Percentiles rank a stretch among this genome's conserved stretches.
phyloP scores from a whole-genome alignment of 257 asterid species.

The Solanum bulbocastanum region DNA sequence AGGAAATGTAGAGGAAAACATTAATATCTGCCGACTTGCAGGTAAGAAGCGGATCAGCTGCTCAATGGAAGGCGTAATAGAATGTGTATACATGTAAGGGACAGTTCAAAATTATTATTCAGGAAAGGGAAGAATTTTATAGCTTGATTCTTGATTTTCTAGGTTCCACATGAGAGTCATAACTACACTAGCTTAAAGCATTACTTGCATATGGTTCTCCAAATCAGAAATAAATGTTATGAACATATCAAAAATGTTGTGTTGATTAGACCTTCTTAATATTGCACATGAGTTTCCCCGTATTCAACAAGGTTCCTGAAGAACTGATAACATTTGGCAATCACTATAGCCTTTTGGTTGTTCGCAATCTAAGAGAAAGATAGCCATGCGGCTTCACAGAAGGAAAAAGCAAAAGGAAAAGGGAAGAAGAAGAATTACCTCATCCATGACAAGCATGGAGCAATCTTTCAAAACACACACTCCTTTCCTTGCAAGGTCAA shows the following conservation, averaged over 20 bases:
- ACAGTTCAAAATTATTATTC: background rate
- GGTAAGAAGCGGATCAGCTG: constrained; percentile 69
- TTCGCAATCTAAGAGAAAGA: background rate
- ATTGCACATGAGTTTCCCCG: background rate
- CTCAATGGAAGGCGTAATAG: constrained; percentile 50
- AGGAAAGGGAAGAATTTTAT: background rate
- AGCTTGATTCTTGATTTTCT: background rate
- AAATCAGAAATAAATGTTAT: background rate
- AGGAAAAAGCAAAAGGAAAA: background rate
- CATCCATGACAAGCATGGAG: constrained; percentile 69
- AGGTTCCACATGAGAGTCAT: background rate
- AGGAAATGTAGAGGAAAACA: constrained; percentile 91
- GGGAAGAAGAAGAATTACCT: constrained; percentile 28
- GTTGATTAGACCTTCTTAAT: background rate
- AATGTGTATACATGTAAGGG: background rate
- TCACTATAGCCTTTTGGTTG: background rate
- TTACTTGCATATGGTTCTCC: background rate
- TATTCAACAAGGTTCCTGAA: background rate
- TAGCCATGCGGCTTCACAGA: background rate
- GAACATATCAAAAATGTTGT: background rate
- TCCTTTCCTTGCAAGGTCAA: constrained; percentile 71
- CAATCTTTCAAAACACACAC: constrained; percentile 57
- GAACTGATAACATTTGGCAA: background rate
- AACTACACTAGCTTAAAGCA: background rate
- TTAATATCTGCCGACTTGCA: constrained; percentile 64